Conservation (phyloP, 371 early-diverging fungal species). For the Mortierella sp. region DNA sequence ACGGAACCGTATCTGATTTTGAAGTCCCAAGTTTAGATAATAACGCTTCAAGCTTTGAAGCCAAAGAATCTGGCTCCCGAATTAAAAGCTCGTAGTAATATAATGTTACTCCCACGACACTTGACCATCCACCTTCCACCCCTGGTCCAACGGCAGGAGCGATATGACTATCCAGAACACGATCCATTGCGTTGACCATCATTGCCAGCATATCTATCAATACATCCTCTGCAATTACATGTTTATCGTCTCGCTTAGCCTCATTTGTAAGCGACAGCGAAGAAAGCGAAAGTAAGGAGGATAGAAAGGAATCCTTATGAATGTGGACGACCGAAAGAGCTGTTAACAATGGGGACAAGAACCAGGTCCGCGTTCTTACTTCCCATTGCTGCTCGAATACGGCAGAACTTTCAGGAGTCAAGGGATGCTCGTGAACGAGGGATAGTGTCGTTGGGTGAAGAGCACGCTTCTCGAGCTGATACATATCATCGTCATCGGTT, state of each 20-base stretch:
- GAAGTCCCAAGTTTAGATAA: slow-evolving; percentile 9
- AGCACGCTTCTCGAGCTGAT: slow-evolving; percentile 38
- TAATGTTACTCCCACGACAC: slow-evolving; percentile 42
- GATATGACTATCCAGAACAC: slow-evolving; percentile 21
- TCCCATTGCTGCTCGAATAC: slow-evolving; percentile 20
- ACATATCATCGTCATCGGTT: slow-evolving; percentile 59
- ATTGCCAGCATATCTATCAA: slow-evolving; percentile 34
- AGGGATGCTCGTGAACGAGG: slow-evolving; percentile 17
- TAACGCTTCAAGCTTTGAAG: slow-evolving; percentile 13
- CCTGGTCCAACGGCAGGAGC: slow-evolving; percentile 34
- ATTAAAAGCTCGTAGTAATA: slow-evolving; percentile 34
- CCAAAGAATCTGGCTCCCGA: background rate
- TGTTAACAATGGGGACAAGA: slow-evolving; percentile 34
- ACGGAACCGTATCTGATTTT: background rate
- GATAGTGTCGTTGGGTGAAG: slow-evolving; percentile 19
- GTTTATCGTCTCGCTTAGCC: background rate
- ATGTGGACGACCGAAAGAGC: slow-evolving; percentile 28
- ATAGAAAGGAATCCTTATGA: slow-evolving; percentile 7
- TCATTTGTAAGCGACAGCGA: slow-evolving; percentile 7
- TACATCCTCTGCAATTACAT: background rate
- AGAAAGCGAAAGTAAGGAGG: slow-evolving; percentile 23
- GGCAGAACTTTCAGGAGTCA: background rate
- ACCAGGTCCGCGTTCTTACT: slow-evolving; percentile 38
- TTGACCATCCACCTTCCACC: slow-evolving; percentile 28
- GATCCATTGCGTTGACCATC: slow-evolving; percentile 41